Percentiles rank a stretch among this genome's conserved stretches.
These are phyloP conservation scores for Umbelopsis ramanniana DNA, from an alignment of 192 early-diverging fungal genomes.

Conservation along the genomic window DNA sequence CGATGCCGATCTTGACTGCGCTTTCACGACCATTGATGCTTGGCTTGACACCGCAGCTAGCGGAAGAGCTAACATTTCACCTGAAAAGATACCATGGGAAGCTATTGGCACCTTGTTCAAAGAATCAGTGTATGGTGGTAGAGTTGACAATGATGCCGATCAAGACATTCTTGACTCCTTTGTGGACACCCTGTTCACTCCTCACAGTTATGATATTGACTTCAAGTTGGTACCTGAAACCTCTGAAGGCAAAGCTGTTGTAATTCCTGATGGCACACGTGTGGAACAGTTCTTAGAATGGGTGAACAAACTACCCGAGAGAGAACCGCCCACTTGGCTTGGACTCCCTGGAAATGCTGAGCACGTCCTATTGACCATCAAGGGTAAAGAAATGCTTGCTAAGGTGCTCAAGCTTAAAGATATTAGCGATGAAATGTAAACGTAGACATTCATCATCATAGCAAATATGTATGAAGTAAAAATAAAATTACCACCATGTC, in stretches of 20 bases:
- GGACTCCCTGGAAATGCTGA: slow-evolving; percentile 95
- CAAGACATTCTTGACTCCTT: slow-evolving; percentile 85
- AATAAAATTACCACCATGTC: no score
- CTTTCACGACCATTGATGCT: slow-evolving; percentile 82
- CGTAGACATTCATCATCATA: background rate
- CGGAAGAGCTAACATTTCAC: slow-evolving; percentile 88
- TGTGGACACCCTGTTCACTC: slow-evolving; percentile 79
- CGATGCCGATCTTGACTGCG: slow-evolving; percentile 96
- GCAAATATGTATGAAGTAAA: background rate
- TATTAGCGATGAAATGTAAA: slow-evolving; percentile 60
- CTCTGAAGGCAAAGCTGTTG: slow-evolving; percentile 46
- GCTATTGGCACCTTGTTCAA: slow-evolving; percentile 86
- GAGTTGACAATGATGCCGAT: slow-evolving; percentile 94
- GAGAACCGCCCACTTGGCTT: slow-evolving; percentile 96
- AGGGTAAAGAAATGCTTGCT: slow-evolving; percentile 80
- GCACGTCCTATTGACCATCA: slow-evolving; percentile 80
- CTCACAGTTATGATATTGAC: slow-evolving; percentile 79
- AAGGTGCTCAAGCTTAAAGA: slow-evolving; percentile 88
- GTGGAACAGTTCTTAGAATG: slow-evolving; percentile 88
- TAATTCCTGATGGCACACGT: slow-evolving; percentile 85
- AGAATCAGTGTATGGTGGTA: slow-evolving; percentile 95
- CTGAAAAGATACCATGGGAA: slow-evolving; percentile 95
- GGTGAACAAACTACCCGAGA: slow-evolving; percentile 85
- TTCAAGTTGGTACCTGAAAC: slow-evolving; percentile 69
- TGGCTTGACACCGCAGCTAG: slow-evolving; percentile 87